These are phyloP conservation scores for Persicaria maculosa DNA, from an alignment of 148 eudicot genomes.

Conservation along the genomic window DNA sequence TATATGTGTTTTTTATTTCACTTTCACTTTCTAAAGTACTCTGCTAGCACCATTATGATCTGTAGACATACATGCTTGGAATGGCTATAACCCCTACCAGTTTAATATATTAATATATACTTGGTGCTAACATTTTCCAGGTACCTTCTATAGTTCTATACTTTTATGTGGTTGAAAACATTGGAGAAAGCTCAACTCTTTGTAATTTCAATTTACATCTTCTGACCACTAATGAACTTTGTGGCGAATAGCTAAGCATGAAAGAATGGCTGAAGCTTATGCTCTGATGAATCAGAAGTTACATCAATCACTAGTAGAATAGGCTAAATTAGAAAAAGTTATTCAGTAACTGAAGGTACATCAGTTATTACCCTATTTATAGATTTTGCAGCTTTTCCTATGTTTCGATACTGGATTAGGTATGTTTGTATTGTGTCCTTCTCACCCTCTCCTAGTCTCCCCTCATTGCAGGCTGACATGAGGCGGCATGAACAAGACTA, in stretches of 20 bases:
- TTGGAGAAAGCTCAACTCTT: background rate
- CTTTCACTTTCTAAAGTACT: too few species aligned
- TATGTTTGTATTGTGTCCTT: background rate
- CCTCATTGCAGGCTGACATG: constrained; percentile 73
- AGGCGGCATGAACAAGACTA: constrained; percentile 76
- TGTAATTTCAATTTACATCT: background rate
- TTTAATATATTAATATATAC: too few species aligned
- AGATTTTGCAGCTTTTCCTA: background rate
- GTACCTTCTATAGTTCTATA: too few species aligned
- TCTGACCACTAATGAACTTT: background rate
- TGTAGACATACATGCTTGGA: too few species aligned
- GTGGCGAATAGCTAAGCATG: constrained; percentile 60
- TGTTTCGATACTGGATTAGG: background rate
- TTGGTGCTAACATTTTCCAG: too few species aligned
- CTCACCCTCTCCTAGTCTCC: too few species aligned
- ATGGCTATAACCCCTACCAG: too few species aligned
- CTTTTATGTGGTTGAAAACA: background rate
- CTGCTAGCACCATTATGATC: too few species aligned
- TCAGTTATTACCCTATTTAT: background rate
- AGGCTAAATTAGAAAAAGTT: constrained; percentile 41
- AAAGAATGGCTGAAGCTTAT: constrained; percentile 80
- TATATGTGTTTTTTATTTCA: too few species aligned
- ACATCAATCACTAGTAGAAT: constrained; percentile 66
- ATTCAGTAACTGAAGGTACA: constrained; percentile 64
- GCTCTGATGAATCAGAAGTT: constrained; percentile 59